Conservation (phyloP, 768 basidiomycete species). For the Psilocybe cyanescens region DNA sequence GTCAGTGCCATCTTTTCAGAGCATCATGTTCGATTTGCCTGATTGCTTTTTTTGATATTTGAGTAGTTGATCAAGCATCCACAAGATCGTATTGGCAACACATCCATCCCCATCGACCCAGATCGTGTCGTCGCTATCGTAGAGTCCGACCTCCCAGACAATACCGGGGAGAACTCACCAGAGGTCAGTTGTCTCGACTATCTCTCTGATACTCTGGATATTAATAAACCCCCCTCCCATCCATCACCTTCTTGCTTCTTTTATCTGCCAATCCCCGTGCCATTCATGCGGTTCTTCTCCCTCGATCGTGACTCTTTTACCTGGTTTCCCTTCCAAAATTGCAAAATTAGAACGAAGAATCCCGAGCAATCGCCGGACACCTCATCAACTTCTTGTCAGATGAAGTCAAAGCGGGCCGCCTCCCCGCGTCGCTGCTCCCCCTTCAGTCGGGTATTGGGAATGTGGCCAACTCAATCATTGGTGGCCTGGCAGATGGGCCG, state of each 20-base stretch:
- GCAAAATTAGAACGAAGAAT: constrained; percentile 40
- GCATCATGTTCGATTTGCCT: not conserved
- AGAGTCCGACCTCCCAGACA: constrained; percentile 44
- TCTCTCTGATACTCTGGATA: not conserved
- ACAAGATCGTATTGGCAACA: constrained; percentile 46
- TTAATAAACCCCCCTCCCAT: too few species aligned
- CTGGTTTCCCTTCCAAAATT: not conserved
- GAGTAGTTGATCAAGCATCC: constrained; percentile 44
- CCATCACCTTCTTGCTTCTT: too few species aligned
- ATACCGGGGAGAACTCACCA: constrained; percentile 47
- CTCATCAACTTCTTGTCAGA: constrained; percentile 46
- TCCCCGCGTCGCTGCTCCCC: constrained; percentile 45
- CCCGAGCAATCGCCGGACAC: constrained; percentile 44
- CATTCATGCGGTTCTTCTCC: too few species aligned
- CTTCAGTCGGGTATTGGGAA: constrained; percentile 54
- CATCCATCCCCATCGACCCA: constrained; percentile 50
- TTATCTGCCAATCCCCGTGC: too few species aligned
- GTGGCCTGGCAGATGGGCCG: constrained; percentile 49
- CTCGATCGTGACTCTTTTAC: too few species aligned
- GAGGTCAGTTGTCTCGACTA: constrained; percentile 31
- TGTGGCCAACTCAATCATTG: constrained; percentile 53
- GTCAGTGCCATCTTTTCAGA: constrained; percentile 21
- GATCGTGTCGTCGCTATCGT: constrained; percentile 50
- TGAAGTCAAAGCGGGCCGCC: constrained; percentile 43
- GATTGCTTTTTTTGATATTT: constrained; percentile 12